Conservation (phyloP, 768 basidiomycete species). For the Amanita exitialis region DNA sequence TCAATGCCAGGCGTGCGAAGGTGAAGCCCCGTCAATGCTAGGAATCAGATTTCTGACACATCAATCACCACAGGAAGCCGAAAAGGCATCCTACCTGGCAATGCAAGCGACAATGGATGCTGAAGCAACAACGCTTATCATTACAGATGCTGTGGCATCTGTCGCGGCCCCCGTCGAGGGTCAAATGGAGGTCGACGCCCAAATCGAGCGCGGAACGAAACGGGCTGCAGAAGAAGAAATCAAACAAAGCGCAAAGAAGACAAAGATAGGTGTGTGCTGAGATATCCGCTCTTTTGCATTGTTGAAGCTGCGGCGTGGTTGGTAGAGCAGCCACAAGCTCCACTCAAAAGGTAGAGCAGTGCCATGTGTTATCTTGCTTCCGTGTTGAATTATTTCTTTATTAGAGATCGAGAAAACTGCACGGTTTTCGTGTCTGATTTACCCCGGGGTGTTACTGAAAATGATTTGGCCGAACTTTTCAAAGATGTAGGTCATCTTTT, state of each 20-base stretch:
- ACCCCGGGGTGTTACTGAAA: slow-evolving; percentile 43
- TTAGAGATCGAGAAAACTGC: slow-evolving; percentile 89
- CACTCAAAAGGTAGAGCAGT: slow-evolving; percentile 47
- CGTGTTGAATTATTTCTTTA: not conserved
- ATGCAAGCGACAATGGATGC: slow-evolving; percentile 34
- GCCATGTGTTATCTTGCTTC: not conserved
- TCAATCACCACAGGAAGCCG: slow-evolving; percentile 41
- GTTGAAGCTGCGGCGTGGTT: not conserved
- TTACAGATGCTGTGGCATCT: slow-evolving; percentile 17
- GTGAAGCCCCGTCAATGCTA: slow-evolving; percentile 23
- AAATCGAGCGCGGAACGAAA: slow-evolving; percentile 38
- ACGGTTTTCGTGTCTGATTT: slow-evolving; percentile 84
- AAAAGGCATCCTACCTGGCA: slow-evolving; percentile 43
- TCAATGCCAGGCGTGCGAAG: slow-evolving; percentile 54
- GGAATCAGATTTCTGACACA: not conserved
- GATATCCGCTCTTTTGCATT: not conserved
- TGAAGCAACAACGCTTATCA: slow-evolving; percentile 22
- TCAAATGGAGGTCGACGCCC: slow-evolving; percentile 33
- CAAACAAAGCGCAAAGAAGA: slow-evolving; percentile 42
- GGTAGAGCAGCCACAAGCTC: slow-evolving; percentile 33
- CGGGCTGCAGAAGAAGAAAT: slow-evolving; percentile 51
- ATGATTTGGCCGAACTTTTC: slow-evolving; percentile 66
- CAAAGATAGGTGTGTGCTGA: slow-evolving; percentile 40
- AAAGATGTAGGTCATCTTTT: slow-evolving; percentile 57
- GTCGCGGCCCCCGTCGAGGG: slow-evolving; percentile 9